Base-by-base conservation (phyloP, 208 protist species). In the Tritrichomonas musculus region DNA sequence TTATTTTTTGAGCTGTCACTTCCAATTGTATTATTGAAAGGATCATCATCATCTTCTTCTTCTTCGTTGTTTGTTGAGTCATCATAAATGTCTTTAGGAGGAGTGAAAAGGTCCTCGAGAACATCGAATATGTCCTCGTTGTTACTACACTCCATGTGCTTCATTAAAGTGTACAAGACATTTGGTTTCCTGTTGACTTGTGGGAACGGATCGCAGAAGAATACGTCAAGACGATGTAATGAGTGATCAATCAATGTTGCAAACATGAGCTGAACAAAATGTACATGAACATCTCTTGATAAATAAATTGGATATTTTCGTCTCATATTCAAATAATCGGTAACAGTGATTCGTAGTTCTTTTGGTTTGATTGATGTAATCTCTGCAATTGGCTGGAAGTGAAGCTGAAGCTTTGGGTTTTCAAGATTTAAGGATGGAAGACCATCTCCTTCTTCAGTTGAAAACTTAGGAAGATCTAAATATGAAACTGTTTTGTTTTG, bases 181-280 rank as follows among this genome's bases (percentile, higher is more conserved):
- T 88, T 88, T 49, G 47, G 30, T 88, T 50, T 88, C 39, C 47
- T 53, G 47, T 88, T 88, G 17, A 88, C 77, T 27, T 88, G 77
- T 20, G 77, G 77, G 30, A 88, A 88, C 13, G 77, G 77, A 88
- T 88, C 77, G 41, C 8, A n/a, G 22, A 88, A 88, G n/a, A 39
- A 47, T 11, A 57, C 41, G 41, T 88, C 77, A 57, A 88, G 41
- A 3, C 47, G 33, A 39, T 88, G 77, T 0, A 88, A 8, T 36
- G 22, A 33, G 30, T 57, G 41, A 53, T 88, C 77, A 39, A 88
- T 57, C 0, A 88, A 33, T 8, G 41, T 57, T 17, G 47, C 9
- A 88, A 88, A 88, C 8, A 88, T 57, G 3, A 57, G n/a, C 36
- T 57, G 14, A 39, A 88, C 44, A 25, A 57, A n/a, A 36, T 20